Evolutionary conservation across 2,329 filamentous ascomycete species (phyloP), one percentile per base, ranked within the genome.

Genomic region (Epichloe uncinata): DNA sequence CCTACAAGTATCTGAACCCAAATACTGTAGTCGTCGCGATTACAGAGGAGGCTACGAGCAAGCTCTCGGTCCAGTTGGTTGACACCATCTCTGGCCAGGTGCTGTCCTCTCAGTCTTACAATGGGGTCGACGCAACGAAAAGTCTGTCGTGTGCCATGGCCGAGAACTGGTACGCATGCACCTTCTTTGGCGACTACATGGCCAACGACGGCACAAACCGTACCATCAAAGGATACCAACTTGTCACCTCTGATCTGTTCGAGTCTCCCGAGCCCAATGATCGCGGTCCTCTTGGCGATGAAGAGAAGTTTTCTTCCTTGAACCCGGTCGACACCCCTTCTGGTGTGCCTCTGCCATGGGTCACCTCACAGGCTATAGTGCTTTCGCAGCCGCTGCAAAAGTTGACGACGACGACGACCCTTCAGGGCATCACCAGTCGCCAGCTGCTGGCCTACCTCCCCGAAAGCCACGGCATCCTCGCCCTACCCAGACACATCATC

Each of bases 1-100:
- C 91, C 55, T 98, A 98, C 79, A 98, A 98, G 69, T 97, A 97
- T 63, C 71, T 98, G 40, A 95, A 94, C 69, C 81, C 87, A 0
- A 96, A 95, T 66, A 77, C 87, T 6, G 73, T 89, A 2, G 75
- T 97, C 0, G 73, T 95, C 43, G 86, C 85, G 1, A 75, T 86
- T 1, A 69, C 82, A 2, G 75, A 84, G 35, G 75, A 83, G 20
- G 69, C 71, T 11, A 61, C 73, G 3, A 74, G 72, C 3, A 75
- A 74, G 1, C 79, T 88, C 7, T 82, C 81, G 0, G 74, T 94
- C 54, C 89, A 91, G 60, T 73, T 97, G 11, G 65, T 98, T 13
- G 90, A 98, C 62, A 86, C 85, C 2, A 77, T 95, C 6, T 94
- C 90, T 11, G 93, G 93, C 26, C 78, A 85, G 53, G 68, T 95